Evolutionary conservation across 23 red algal species (phyloP).

Genomic region (Chondrus crispus): DNA sequence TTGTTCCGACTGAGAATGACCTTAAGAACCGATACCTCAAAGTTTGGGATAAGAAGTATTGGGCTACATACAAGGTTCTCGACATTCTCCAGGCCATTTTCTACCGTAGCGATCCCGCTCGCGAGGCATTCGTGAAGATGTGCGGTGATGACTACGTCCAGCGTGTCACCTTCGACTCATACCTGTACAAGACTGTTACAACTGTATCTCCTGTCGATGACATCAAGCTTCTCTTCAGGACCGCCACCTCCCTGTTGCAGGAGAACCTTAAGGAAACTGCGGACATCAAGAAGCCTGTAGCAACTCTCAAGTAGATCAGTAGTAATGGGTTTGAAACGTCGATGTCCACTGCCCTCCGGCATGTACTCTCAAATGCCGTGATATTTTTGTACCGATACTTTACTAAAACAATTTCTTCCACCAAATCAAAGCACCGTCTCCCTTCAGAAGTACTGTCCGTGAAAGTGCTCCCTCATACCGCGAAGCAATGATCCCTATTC

Average conservation of each 20-base stretch:
- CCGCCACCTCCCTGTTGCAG: slow-evolving; percentile 70
- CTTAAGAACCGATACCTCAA: slow-evolving; percentile 84
- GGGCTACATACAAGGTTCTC: slow-evolving; percentile 98
- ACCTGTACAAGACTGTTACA: slow-evolving; percentile 99
- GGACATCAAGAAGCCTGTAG: slow-evolving; percentile 48
- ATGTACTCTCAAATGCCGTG: not conserved
- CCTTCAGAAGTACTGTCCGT: not conserved
- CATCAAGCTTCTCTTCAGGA: slow-evolving; percentile 97
- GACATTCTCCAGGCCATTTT: slow-evolving; percentile 93
- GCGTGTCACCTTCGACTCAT: slow-evolving; percentile 96
- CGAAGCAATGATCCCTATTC: too few relatives aligned
- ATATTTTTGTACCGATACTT: not conserved
- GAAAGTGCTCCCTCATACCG: too few relatives aligned
- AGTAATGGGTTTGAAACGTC: not conserved
- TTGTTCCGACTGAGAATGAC: slow-evolving; percentile 79
- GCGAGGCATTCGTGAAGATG: slow-evolving; percentile 97
- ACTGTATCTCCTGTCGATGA: slow-evolving; percentile 91
- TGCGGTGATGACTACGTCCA: slow-evolving; percentile 99
- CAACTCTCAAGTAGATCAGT: slow-evolving; percentile 4
- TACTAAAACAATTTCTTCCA: not conserved
- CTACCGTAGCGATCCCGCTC: slow-evolving; percentile 89
- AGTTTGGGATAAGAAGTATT: slow-evolving; percentile 91
- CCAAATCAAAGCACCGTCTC: not conserved
- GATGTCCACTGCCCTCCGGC: not conserved
- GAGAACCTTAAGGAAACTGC: slow-evolving; percentile 55